Conservation (phyloP, 2,329 filamentous ascomycete genomes). For the Elsinoe arachidis region DNA sequence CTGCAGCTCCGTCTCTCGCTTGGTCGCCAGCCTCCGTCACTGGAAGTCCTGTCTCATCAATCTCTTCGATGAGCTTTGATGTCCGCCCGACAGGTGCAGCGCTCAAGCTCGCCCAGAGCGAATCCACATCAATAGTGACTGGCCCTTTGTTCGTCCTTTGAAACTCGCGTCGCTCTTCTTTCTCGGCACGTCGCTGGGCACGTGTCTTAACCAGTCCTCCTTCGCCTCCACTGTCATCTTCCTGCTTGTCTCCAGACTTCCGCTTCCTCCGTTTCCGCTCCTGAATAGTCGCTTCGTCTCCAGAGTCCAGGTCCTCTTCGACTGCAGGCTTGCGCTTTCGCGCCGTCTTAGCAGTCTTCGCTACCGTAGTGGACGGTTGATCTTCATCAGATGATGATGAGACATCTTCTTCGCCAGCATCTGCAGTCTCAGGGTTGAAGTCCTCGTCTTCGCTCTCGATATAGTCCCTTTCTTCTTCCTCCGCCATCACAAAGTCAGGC, state of each 20-base stretch:
- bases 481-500: background rate
- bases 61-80: slow-evolving; percentile 10
- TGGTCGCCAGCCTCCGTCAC: slow-evolving; percentile 19
- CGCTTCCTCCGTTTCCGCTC: slow-evolving; percentile 36
- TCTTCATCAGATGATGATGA: slow-evolving; percentile 30
- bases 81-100: slow-evolving; percentile 24
- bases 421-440: slow-evolving; percentile 32
- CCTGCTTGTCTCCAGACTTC: slow-evolving; percentile 27
- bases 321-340: slow-evolving; percentile 31
- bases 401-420: slow-evolving; percentile 20
- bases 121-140: slow-evolving; percentile 48
- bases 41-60: background rate
- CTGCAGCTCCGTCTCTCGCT: slow-evolving; percentile 16
- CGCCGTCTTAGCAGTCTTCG: slow-evolving; percentile 22
- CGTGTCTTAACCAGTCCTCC: slow-evolving; percentile 47
- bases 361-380: slow-evolving; percentile 20
- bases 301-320: slow-evolving; percentile 43
- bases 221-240: slow-evolving; percentile 38
- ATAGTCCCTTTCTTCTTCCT: slow-evolving; percentile 29
- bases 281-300: slow-evolving; percentile 48
- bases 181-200: slow-evolving; percentile 42
- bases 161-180: slow-evolving; percentile 40
- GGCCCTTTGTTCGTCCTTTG: slow-evolving; percentile 35
- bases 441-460: slow-evolving; percentile 38
- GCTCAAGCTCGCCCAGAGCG: slow-evolving; percentile 47